A percentile compares a stretch with the other conserved stretches of the same genome.
phyloP scores from a whole-genome alignment of 768 basidiomycete genomes.

The Tricholoma sp. region DNA sequence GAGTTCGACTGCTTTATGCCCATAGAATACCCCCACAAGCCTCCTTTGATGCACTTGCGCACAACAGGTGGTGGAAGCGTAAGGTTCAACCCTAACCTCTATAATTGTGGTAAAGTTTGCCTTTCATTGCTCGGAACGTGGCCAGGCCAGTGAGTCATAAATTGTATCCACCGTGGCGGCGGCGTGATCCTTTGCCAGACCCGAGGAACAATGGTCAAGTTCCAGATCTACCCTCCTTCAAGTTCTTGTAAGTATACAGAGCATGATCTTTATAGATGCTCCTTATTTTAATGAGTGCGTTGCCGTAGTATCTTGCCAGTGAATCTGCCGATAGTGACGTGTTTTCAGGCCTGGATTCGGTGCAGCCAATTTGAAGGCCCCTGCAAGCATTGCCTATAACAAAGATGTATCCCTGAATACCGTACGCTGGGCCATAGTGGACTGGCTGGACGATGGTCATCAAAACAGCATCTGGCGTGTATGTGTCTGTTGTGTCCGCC shows the following conservation, averaged over 20 bases:
- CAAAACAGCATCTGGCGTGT: slow-evolving; percentile 43
- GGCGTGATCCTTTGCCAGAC: slow-evolving; percentile 12
- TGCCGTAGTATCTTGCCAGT: not conserved
- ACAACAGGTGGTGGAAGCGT: slow-evolving; percentile 49
- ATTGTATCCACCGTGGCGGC: not conserved
- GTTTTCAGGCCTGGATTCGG: slow-evolving; percentile 43
- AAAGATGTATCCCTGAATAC: slow-evolving; percentile 37
- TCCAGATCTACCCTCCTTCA: slow-evolving; percentile 50
- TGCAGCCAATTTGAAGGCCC: slow-evolving; percentile 28
- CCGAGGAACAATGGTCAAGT: slow-evolving; percentile 38
- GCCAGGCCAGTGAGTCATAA: slow-evolving; percentile 36
- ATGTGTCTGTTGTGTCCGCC: slow-evolving; percentile 13
- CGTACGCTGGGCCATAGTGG: slow-evolving; percentile 46
- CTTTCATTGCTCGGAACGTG: slow-evolving; percentile 54
- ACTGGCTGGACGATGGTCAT: slow-evolving; percentile 44
- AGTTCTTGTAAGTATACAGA: slow-evolving; percentile 53
- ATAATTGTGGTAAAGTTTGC: slow-evolving; percentile 45
- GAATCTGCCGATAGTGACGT: not conserved
- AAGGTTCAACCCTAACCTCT: slow-evolving; percentile 55
- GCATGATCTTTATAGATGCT: slow-evolving; percentile 51
- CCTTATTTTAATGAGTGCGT: slow-evolving; percentile 57
- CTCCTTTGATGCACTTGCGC: slow-evolving; percentile 45
- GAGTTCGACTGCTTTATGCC: slow-evolving; percentile 58
- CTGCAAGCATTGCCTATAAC: slow-evolving; percentile 42
- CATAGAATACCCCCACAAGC: slow-evolving; percentile 40